Percentiles rank a stretch among this genome's conserved stretches.
phyloP scores from a whole-genome alignment of 139 green algal species.

The Monoraphidium neglectum region DNA sequence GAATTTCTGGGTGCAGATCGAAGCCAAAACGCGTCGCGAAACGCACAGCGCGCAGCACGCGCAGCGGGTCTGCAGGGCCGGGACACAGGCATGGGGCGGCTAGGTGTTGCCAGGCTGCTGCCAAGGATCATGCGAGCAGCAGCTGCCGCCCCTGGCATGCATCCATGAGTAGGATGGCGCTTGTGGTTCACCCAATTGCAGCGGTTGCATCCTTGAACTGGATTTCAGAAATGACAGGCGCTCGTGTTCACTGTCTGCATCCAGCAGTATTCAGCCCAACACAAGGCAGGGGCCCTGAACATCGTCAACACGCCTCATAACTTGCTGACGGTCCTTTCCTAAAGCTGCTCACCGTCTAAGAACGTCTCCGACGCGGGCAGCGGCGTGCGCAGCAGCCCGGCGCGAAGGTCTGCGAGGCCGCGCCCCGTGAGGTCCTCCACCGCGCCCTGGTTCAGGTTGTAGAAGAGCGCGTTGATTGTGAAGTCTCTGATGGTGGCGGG shows the following conservation, averaged over 20 bases:
- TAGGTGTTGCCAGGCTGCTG: no score
- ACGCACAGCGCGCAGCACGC: slow-evolving; percentile 88
- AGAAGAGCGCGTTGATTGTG: slow-evolving; percentile 97
- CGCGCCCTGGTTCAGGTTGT: slow-evolving; percentile 88
- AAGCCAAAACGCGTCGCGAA: slow-evolving; percentile 93
- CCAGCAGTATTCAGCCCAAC: no score
- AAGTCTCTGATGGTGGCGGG: slow-evolving; percentile 77
- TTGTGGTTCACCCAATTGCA: no score
- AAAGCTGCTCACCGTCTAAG: slow-evolving; percentile 68
- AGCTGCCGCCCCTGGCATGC: no score
- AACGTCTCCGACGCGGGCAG: slow-evolving; percentile 90
- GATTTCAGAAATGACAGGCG: no score
- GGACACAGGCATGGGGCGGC: background rate
- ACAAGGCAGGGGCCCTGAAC: no score
- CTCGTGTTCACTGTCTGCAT: no score
- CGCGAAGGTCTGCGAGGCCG: slow-evolving; percentile 82
- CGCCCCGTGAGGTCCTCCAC: slow-evolving; percentile 92
- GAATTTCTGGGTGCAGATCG: slow-evolving; percentile 74
- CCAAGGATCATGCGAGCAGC: no score
- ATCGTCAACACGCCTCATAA: no score
- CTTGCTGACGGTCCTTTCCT: no score
- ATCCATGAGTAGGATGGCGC: no score
- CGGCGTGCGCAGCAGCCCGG: slow-evolving; percentile 91
- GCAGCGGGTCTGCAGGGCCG: slow-evolving; percentile 79
- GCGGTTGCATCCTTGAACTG: no score